Evolutionary conservation across 129 eudicot species (phyloP), one percentile per base, ranked within the genome.

Genomic region (Saposhnikovia divaricata): DNA sequence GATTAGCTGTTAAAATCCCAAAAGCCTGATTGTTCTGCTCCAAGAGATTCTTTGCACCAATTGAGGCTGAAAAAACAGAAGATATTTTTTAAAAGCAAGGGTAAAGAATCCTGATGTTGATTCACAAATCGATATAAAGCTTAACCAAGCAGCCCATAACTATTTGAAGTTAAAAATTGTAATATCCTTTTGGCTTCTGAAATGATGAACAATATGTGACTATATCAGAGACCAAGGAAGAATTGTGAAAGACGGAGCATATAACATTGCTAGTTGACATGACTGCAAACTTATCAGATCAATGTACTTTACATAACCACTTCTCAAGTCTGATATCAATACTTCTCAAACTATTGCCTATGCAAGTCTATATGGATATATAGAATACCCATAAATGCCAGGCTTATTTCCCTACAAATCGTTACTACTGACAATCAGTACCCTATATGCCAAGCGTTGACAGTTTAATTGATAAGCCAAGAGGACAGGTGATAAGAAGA

Each of bases 21-120:
- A 93, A 85, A 74, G 88, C 87, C 81, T 88, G 90, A 57, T 78
- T 80, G 82, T 93, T 93, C 80, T 86, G 92, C 77, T 93, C 92
- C 87, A 91, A 70, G 66, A 91, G 90, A 84, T 80, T 91, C 86
- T 89, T 84, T 65, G 90, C 85, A 79, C 87, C 81, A 53, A 80
- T 83, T 75, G 85, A 77, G 28, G 88, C 96, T 93, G 89, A 59
- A 82, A 85, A 44, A 57, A 43, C 14, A 76, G 14, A 75, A 13
- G 38, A 70, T 68, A 31, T 77, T 3, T 28, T 21, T 68, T 43
- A 80, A 50, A 57, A 43, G 39, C 19, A 77, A 53, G 77, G 74
- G 46, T 11, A 18, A 39, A 69, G 31, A 28, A 12, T 55, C 71
- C 69, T 43, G 18, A 15, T 12, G n/a, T n/a, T n/a, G 16, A 5